A percentile compares a stretch with the other conserved stretches of the same genome.
Conservation (phyloP, 1,139 yeast genomes). For the Blastobotrys arbuscula region DNA sequence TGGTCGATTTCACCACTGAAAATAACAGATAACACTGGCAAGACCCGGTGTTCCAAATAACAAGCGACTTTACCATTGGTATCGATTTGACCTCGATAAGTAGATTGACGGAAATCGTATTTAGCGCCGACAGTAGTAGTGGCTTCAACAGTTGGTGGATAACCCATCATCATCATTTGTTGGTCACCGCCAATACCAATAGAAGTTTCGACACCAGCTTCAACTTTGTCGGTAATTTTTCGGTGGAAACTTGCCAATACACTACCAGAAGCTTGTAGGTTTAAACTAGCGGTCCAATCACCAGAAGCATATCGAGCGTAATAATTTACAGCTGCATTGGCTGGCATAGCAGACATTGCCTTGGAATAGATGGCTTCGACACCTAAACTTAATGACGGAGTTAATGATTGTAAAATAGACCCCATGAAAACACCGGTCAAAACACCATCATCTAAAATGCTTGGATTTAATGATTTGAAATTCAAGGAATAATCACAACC, state of each 20-base stretch:
- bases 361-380: constrained; percentile 87
- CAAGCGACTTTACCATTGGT: constrained; percentile 87
- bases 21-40: constrained; percentile 83
- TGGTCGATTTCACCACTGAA: constrained; percentile 96
- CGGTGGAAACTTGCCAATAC: constrained; percentile 90
- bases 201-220: constrained; percentile 94
- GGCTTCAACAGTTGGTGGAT: constrained; percentile 85
- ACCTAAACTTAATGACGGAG: constrained; percentile 82
- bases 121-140: constrained; percentile 93
- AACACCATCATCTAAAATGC: constrained; percentile 51
- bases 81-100: constrained; percentile 93
- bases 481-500: constrained; percentile 84
- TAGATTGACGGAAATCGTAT: constrained; percentile 95
- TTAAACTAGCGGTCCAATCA: constrained; percentile 92
- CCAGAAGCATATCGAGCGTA: constrained; percentile 85
- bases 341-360: constrained; percentile 69
- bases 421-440: constrained; percentile 91
- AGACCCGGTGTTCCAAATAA: constrained; percentile 85
- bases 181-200: constrained; percentile 71
- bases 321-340: constrained; percentile 88
- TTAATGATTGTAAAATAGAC: constrained; percentile 81
- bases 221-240: constrained; percentile 84
- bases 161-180: constrained; percentile 71
- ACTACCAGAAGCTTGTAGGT: constrained; percentile 90
- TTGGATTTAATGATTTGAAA: constrained; percentile 88